phyloP scores from a whole-genome alignment of 306 rosid species.

The Mimosa bimucronata region DNA sequence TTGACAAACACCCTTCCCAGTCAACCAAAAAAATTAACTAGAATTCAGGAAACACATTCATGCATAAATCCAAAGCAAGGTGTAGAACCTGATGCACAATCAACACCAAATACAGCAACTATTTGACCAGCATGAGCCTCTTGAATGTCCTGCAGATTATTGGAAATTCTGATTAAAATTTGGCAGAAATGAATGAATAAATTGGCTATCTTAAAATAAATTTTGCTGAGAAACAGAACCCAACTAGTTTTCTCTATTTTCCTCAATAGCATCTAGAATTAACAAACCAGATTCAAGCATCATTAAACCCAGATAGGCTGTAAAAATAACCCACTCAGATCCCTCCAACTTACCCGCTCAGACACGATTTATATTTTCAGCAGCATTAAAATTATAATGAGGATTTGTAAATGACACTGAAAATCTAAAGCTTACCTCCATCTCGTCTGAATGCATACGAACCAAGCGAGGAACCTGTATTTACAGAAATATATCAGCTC shows the following conservation, averaged over 20 bases:
- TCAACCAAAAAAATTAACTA: slow-evolving; percentile 4
- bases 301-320: neutral
- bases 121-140: slow-evolving; percentile 99
- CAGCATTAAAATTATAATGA: slow-evolving; percentile 29
- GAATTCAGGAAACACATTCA: slow-evolving; percentile 19
- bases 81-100: slow-evolving; percentile 95
- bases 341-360: slow-evolving; percentile 8
- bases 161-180: slow-evolving; percentile 22
- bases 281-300: neutral
- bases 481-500: slow-evolving; percentile 33
- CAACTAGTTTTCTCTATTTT: slow-evolving; percentile 8
- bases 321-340: neutral
- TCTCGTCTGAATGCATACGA: slow-evolving; percentile 94
- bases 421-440: slow-evolving; percentile 75
- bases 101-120: slow-evolving; percentile 98
- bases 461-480: slow-evolving; percentile 96
- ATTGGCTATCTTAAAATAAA: slow-evolving; percentile 9
- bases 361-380: neutral
- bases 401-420: slow-evolving; percentile 5
- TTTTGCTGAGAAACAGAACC: slow-evolving; percentile 13
- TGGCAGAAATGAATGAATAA: slow-evolving; percentile 8
- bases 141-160: slow-evolving; percentile 77
- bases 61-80: slow-evolving; percentile 26
- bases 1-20: slow-evolving; percentile 18
- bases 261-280: neutral